Base-by-base conservation (phyloP, 2,329 filamentous ascomycete genomes). In the Pseudocercospora vitis region DNA sequence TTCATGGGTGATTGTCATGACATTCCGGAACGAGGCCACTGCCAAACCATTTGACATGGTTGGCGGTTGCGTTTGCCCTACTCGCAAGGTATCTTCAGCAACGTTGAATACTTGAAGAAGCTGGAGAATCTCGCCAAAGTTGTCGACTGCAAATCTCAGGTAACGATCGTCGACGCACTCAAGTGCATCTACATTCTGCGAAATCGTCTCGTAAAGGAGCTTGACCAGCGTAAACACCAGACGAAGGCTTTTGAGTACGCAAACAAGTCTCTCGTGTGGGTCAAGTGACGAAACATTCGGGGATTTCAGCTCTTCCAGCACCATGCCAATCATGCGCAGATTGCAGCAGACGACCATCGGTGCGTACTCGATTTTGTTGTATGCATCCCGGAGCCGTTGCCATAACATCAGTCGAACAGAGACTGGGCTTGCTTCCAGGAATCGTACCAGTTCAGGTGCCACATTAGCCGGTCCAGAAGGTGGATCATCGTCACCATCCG, bases 281-380 rank as follows among this genome's bases (percentile, higher is more conserved):
- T 84, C 73, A 35, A 77, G 73, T 31, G 82, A 76, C 1, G 76
- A 64, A 63, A 82, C 82, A 1, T 81, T 80, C 6, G 79, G 73
- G 7, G 81, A 75, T 61, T 84, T 84, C 7, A 91, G 74, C 57
- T 94, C 87, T 16, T 76, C 76, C 2, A 94, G 78, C 16, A 97
- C 82, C 64, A 91, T 86, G 68, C 95, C 89, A 44, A 97, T 89
- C 61, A 88, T 89, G 62, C 88, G 86, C 24, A 99, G 76, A 56
- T 89, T 83, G 70, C 91, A 97, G 0, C 89, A 95, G 24, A 96
- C 84, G 11, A 94, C 85, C 70, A 96, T 96, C 0, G 92, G 91
- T 0, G 83, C 76, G 64, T 96, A 96, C 6, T 88, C 82, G 56
- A 99, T 95, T 6, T 81, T 82, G 48, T 85, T 81, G 65, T 99